Base-by-base conservation (phyloP, 2,329 filamentous ascomycete genomes). In the Plenodomus lindquistii region DNA sequence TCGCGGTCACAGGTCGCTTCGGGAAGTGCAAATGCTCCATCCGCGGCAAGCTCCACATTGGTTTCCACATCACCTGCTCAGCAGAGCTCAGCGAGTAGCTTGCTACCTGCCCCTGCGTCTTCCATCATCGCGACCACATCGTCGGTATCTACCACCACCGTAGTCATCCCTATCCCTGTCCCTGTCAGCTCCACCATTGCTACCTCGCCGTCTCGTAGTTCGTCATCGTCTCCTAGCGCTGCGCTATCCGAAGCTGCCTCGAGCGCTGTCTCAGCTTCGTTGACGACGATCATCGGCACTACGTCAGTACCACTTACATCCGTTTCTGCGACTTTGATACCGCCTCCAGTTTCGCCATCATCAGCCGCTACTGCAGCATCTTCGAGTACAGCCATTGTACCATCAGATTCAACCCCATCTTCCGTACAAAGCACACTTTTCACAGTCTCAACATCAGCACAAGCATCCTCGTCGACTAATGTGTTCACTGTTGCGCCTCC, bases 401-500 rank as follows among this genome's bases (percentile, higher is more conserved):
- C 42, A 16, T 37, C 40, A 35, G 18, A 15, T 36, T 43, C 35
- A 8, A 16, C 19, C n/a, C n/a, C 37, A 16, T 47, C 44, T 10
- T 48, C 54, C 6, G 36, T 44, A 18, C 27, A 31, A 15, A 31
- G 4, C 4, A 31, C 27, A 31, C 11, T 31, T 15, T 37, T 16
- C 17, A 37, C 35, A 5, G 4, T 17, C 18, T 40, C 46, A 16
- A n/a, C 39, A 11, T 46, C 15, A 19, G 31, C 29, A 17, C 20
- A 27, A 24, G 20, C 35, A 18, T 37, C 35, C 8, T 37, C 35
- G 35, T 37, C 18, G 18, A 18, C 35, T 18, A 20, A 19, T 7
- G 34, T 31, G 7, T 50, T 46, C 7, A 42, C 42, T 17, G 42
- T 40, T 11, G 40, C 29, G 2, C 42, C 46, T 10, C 46, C 50